A percentile compares a stretch with the other conserved stretches of the same genome.
These are phyloP conservation scores for Arthrinium puccinioides DNA, from an alignment of 2,329 filamentous ascomycete species.

Conservation along the genomic window DNA sequence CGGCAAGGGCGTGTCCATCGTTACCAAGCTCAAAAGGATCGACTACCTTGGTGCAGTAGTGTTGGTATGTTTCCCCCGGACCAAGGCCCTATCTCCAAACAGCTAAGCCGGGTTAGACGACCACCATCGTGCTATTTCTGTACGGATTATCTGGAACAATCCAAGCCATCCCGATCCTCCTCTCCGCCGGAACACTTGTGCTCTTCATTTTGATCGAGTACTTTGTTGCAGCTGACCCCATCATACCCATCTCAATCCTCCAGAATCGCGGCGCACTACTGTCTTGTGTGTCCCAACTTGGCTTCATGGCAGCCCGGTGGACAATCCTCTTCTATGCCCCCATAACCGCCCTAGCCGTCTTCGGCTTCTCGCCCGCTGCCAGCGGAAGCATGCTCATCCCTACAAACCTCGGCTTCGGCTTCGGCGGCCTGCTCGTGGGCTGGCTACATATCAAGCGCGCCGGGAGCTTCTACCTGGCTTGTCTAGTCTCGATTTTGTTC, in stretches of 20 bases:
- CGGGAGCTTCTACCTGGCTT: constrained; percentile 66
- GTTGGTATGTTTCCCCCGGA: constrained; percentile 40
- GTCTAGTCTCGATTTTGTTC: constrained; percentile 49
- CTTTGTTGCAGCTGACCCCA: constrained; percentile 56
- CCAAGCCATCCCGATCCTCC: constrained; percentile 47
- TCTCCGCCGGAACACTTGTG: constrained; percentile 45
- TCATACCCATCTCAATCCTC: constrained; percentile 67
- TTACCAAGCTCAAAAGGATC: constrained; percentile 53
- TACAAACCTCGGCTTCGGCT: constrained; percentile 72
- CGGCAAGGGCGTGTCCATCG: constrained; percentile 32
- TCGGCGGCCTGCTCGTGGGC: constrained; percentile 67
- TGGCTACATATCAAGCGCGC: constrained; percentile 66
- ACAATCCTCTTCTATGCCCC: constrained; percentile 74
- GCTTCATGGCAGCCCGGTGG: constrained; percentile 78
- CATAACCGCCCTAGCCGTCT: constrained; percentile 70
- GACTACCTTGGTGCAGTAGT: constrained; percentile 68
- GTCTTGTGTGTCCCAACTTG: constrained; percentile 66
- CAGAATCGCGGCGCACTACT: constrained; percentile 63
- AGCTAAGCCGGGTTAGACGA: constrained; percentile 33
- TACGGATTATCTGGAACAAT: constrained; percentile 58
- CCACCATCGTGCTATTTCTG: constrained; percentile 64
- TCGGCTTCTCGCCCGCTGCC: constrained; percentile 59
- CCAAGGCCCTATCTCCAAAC: background rate
- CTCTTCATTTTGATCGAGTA: constrained; percentile 58
- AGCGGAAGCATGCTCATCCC: constrained; percentile 73